phyloP scores from a whole-genome alignment of 768 basidiomycete genomes.

The Tephrocybe sp. region DNA sequence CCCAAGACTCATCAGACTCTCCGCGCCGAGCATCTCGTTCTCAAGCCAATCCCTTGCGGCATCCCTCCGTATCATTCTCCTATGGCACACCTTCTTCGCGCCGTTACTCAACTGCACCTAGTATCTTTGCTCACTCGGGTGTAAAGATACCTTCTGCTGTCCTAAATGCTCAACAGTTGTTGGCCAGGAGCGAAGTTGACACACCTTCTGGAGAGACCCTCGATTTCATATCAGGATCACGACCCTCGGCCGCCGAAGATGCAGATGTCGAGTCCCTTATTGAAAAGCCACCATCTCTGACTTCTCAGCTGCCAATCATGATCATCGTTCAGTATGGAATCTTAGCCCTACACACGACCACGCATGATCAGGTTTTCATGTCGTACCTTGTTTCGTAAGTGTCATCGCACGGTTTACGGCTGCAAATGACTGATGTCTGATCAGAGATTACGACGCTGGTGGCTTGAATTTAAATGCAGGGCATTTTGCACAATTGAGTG shows the following conservation, averaged over 20 bases:
- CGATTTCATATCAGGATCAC: constrained; percentile 54
- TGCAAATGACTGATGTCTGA: constrained; percentile 8
- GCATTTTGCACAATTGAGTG: constrained; percentile 90
- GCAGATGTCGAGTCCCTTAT: constrained; percentile 38
- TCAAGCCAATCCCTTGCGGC: constrained; percentile 26
- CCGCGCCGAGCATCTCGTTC: constrained; percentile 34
- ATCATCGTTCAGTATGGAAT: constrained; percentile 92
- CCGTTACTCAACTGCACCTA: constrained; percentile 64
- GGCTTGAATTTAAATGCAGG: constrained; percentile 90
- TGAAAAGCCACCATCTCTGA: constrained; percentile 64
- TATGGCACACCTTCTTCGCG: constrained; percentile 44
- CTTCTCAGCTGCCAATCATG: constrained; percentile 74
- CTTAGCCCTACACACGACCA: constrained; percentile 85
- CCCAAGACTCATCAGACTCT: constrained; percentile 24
- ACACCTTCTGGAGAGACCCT: constrained; percentile 35
- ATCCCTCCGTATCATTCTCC: constrained; percentile 35
- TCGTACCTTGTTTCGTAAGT: constrained; percentile 88
- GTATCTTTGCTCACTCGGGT: constrained; percentile 84
- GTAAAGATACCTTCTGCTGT: constrained; percentile 78
- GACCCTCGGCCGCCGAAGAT: constrained; percentile 22
- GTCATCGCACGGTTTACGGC: background rate
- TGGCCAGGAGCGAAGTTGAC: constrained; percentile 41
- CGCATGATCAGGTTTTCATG: constrained; percentile 90
- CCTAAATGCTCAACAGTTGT: constrained; percentile 66
- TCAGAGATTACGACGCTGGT: constrained; percentile 78